phyloP scores from a whole-genome alignment of 2,329 filamentous ascomycete species.

The Fusarium camptoceras region DNA sequence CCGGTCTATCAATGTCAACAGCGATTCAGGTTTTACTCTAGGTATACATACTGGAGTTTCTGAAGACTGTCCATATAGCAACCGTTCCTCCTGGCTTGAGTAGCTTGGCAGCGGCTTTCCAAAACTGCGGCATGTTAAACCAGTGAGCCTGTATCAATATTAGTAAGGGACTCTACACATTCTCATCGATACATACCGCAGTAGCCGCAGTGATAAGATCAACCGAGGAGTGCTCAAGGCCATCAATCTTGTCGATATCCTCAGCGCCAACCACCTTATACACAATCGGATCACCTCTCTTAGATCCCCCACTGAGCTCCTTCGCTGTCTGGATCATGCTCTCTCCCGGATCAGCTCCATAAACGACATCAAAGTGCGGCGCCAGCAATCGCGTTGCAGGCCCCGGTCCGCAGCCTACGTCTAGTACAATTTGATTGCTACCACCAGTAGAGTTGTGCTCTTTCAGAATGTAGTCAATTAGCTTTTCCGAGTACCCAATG shows the following conservation, averaged over 20 bases:
- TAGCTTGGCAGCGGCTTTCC: not conserved
- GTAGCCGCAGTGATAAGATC: constrained; percentile 18
- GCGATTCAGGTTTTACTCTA: fast-evolving
- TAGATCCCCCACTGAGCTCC: not conserved
- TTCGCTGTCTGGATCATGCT: constrained; percentile 1
- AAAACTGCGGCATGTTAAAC: constrained; percentile 22
- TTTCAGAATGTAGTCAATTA: not conserved
- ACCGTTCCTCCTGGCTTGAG: constrained; percentile 10
- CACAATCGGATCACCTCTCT: fast-evolving
- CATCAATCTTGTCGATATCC: not conserved
- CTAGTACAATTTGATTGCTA: not conserved
- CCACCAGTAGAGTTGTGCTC: constrained; percentile 1
- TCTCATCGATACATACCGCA: not conserved
- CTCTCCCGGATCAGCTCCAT: constrained; percentile 8
- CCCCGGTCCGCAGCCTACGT: constrained; percentile 13
- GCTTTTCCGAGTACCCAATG: not conserved
- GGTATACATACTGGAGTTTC: not conserved
- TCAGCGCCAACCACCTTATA: not conserved
- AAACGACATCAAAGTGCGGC: not conserved
- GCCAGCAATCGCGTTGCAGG: constrained; percentile 2
- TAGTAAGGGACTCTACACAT: fast-evolving
- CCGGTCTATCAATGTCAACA: not conserved
- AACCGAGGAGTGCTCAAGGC: not conserved
- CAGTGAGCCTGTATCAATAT: not conserved
- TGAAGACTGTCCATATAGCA: constrained; percentile 10